Percentiles rank a stretch among this genome's conserved stretches.
phyloP scores from a whole-genome alignment of 73 alveolate species.

The Urostyla sp. region DNA sequence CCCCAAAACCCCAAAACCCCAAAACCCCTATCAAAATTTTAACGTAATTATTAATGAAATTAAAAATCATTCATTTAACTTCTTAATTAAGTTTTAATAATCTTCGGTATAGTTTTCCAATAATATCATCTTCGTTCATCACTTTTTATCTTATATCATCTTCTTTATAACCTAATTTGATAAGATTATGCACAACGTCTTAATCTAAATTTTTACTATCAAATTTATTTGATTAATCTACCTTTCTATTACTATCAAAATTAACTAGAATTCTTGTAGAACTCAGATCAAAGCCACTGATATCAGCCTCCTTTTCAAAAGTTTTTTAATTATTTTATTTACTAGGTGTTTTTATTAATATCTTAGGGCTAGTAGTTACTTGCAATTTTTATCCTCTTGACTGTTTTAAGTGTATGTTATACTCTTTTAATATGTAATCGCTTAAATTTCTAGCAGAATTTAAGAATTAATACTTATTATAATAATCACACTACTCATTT shows the following conservation, averaged over 20 bases:
- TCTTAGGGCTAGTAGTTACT: neutral
- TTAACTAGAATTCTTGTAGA: neutral
- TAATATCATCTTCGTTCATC: conserved; percentile 20
- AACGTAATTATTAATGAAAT: no score
- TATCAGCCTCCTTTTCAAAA: neutral
- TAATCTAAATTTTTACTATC: neutral
- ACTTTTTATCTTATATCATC: neutral
- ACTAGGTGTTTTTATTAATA: neutral
- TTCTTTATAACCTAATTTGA: conserved; percentile 29
- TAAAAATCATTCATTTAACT: no score
- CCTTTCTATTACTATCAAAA: neutral
- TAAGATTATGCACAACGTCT: conserved; percentile 7
- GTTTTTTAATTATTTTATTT: no score
- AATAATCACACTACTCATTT: neutral
- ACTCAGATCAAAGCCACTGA: neutral
- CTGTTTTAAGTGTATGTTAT: neutral
- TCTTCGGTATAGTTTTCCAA: conserved; percentile 30
- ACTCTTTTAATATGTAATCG: neutral
- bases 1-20: no score
- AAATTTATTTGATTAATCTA: neutral
- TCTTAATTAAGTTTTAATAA: no score
- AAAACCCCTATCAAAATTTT: no score
- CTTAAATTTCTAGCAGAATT: no score
- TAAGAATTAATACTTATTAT: no score
- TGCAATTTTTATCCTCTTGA: neutral